These are phyloP conservation scores for Polygonum aviculare DNA, from an alignment of 148 eudicot genomes.

Conservation along the genomic window DNA sequence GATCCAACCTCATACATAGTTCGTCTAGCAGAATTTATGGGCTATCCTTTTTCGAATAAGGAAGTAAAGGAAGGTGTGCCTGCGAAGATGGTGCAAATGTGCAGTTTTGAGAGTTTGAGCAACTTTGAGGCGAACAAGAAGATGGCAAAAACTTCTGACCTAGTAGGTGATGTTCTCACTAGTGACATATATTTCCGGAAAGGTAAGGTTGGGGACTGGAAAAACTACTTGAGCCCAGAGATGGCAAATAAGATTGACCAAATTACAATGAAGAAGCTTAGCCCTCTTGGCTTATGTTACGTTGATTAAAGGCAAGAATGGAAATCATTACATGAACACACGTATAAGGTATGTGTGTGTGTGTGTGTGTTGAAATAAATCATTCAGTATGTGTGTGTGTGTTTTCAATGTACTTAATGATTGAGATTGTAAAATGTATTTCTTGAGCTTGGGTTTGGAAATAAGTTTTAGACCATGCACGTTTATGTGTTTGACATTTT, in stretches of 20 bases:
- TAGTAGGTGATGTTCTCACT: neutral
- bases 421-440: too few relatives aligned
- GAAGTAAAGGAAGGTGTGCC: neutral
- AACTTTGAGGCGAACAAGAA: neutral
- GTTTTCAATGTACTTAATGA: too few relatives aligned
- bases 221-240: neutral
- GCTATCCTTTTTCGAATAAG: neutral
- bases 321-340: too few relatives aligned
- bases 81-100: neutral
- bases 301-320: neutral
- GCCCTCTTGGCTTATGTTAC: neutral
- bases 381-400: too few relatives aligned
- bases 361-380: too few relatives aligned
- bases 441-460: too few relatives aligned
- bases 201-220: neutral
- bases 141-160: neutral
- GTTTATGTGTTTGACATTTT: too few relatives aligned
- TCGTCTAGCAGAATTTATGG: neutral
- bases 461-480: too few relatives aligned
- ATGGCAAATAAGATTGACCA: neutral
- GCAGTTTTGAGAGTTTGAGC: constrained; percentile 2
- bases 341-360: too few relatives aligned
- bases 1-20: neutral
- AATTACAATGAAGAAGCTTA: neutral
- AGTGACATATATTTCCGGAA: neutral